phyloP scores from a whole-genome alignment of 2,329 filamentous ascomycete genomes.

The Corynespora cassiicola region DNA sequence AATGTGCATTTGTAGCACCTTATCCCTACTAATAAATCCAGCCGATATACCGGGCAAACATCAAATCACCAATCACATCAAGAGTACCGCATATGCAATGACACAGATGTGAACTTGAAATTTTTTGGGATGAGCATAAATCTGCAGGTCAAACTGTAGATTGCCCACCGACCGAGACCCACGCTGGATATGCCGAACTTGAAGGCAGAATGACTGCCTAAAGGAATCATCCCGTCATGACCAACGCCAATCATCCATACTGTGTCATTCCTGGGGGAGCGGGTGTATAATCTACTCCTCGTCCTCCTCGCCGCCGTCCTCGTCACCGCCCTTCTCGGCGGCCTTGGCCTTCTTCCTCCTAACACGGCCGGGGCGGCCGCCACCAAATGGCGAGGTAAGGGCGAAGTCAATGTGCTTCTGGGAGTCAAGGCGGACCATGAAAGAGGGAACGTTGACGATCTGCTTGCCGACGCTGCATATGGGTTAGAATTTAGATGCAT shows the following conservation, averaged over 20 bases:
- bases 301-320: slow-evolving; percentile 87
- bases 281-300: slow-evolving; percentile 60
- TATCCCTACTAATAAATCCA: no score
- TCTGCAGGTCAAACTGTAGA: no score
- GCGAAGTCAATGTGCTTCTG: slow-evolving; percentile 99
- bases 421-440: slow-evolving; percentile 99
- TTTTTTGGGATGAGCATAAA: no score
- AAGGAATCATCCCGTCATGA: slow-evolving; percentile 44
- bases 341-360: slow-evolving; percentile 99
- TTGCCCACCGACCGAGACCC: slow-evolving; percentile 33
- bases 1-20: no score
- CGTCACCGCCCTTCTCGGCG: slow-evolving; percentile 82
- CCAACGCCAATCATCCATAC: slow-evolving; percentile 43
- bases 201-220: slow-evolving; percentile 33
- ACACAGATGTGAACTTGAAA: no score
- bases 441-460: slow-evolving; percentile 99
- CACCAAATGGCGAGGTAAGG: slow-evolving; percentile 95
- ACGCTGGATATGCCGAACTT: slow-evolving; percentile 38
- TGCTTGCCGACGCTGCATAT: slow-evolving; percentile 89
- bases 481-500: slow-evolving; percentile 13
- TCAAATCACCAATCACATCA: no score
- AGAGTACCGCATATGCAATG: no score
- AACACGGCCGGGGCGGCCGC: slow-evolving; percentile 95
- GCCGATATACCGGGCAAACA: no score
- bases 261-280: slow-evolving; percentile 37